Evolutionary conservation across 208 protist genomes (phyloP), one percentile per base, ranked within the genome.

Genomic region (Tritrichomonas foetus): DNA sequence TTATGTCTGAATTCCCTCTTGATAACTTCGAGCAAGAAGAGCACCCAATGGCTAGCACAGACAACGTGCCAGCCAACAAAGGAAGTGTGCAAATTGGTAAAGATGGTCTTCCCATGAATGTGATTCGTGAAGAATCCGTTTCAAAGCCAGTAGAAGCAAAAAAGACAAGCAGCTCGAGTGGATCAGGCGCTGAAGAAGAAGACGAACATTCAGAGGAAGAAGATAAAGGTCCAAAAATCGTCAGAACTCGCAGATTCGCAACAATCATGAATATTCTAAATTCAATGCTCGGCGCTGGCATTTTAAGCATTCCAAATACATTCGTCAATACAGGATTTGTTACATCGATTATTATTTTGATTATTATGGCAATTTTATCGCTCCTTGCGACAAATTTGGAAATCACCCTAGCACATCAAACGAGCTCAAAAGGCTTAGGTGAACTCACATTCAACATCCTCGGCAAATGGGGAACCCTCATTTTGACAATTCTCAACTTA

Each of bases 241-340:
- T n/a, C n/a, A 33, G 74, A 33, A 36, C 50, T 2, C 3, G 41
- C n/a, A 47, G 74, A 50, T 44, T 82, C 0, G 74, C 74, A n/a
- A 82, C 74, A 33, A 47, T 36, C 11, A 82, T 82, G 74, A 82
- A 50, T 36, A 8, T 47, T 14, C 30, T 82, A 14, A 82, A 82
- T 41, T 82, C 74, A 49, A 33, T 82, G 3, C 41, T 82, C 14
- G 74, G 74, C 50, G 74, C 74, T 50, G 74, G 74, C 50, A 82
- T 82, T n/a, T 82, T 82, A 82, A 47, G n/a, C 30, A 36, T 82
- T n/a, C 74, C 74, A 82, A 82, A 36, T 25, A 50, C 74, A 53
- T 82, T 82, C 22, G 41, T 41, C 16, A 20, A 82, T 50, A 50
- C 74, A 9, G 74, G 74, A 22, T 47, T 30, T n/a, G 50, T 82